These are phyloP conservation scores for Bipolaris gigantea DNA, from an alignment of 2,329 filamentous ascomycete genomes.

Conservation along the genomic window DNA sequence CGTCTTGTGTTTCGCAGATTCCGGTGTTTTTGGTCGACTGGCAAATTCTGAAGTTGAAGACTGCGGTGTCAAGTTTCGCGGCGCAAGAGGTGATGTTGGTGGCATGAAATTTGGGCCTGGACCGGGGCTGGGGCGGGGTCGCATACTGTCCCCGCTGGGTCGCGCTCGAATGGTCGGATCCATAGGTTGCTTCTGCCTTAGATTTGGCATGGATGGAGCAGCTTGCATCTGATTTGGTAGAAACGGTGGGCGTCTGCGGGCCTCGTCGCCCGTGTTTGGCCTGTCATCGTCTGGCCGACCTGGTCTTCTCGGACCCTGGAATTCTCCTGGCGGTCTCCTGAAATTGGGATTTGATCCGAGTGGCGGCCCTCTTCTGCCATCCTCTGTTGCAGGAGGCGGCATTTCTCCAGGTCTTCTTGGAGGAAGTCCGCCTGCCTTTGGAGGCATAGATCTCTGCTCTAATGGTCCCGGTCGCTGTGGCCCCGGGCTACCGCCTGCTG, in stretches of 20 bases:
- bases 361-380: constrained; percentile 20
- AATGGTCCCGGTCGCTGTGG: constrained; percentile 18
- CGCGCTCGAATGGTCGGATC: constrained; percentile 40
- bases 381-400: constrained; percentile 14
- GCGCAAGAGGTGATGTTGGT: constrained; percentile 28
- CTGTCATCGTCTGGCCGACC: constrained; percentile 28
- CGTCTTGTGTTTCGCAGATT: constrained; percentile 28
- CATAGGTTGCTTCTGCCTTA: constrained; percentile 38
- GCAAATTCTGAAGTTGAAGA: constrained; percentile 45
- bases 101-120: constrained; percentile 36
- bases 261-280: constrained; percentile 36
- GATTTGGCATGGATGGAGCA: constrained; percentile 31
- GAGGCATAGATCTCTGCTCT: constrained; percentile 25
- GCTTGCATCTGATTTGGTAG: constrained; percentile 24
- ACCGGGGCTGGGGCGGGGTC: constrained; percentile 34
- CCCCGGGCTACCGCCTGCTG: constrained; percentile 14
- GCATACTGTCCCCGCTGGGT: constrained; percentile 43
- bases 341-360: constrained; percentile 25
- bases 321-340: constrained; percentile 26
- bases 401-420: constrained; percentile 26
- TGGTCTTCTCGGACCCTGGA: constrained; percentile 24
- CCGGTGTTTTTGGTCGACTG: constrained; percentile 37
- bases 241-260: constrained; percentile 30
- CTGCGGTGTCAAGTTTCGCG: constrained; percentile 46
- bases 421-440: constrained; percentile 27